phyloP scores from a whole-genome alignment of 108 stramenopile genomes.

The Aurantiochytrium sp. region DNA sequence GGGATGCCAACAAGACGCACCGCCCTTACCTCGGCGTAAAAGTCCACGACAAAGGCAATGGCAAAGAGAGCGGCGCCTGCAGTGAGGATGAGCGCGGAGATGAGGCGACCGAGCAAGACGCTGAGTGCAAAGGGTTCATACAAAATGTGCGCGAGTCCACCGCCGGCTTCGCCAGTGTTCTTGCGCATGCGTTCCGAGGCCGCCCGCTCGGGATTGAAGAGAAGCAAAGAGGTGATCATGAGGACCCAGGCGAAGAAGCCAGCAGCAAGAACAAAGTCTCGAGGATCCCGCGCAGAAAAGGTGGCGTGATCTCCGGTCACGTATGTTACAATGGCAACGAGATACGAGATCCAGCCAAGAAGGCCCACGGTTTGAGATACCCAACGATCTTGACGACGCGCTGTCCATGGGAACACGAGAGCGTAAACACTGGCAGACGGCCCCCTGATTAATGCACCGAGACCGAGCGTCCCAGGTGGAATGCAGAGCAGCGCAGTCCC shows the following conservation, averaged over 20 bases:
- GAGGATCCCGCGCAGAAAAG: background rate
- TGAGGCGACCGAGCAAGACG: background rate
- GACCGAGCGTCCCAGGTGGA: background rate
- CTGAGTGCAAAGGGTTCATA: background rate
- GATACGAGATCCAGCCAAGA: background rate
- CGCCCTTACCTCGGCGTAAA: background rate
- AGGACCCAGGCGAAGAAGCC: background rate
- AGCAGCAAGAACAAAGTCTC: background rate
- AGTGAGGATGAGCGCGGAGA: background rate
- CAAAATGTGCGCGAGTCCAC: background rate
- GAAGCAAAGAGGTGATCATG: background rate
- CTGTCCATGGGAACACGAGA: background rate
- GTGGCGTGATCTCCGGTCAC: background rate
- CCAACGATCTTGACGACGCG: background rate
- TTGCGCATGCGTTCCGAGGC: too few species aligned
- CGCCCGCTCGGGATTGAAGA: background rate
- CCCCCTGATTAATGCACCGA: background rate
- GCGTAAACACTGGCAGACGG: background rate
- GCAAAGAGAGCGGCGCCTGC: background rate
- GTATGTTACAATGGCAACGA: background rate
- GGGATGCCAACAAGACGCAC: background rate
- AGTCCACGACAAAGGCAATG: background rate
- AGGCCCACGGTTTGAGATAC: background rate
- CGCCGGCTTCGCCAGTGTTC: background rate
- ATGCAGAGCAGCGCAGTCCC: background rate